phyloP scores from a whole-genome alignment of 495 filamentous ascomycete species.

The Hyphodiscus hymeniophilus region DNA sequence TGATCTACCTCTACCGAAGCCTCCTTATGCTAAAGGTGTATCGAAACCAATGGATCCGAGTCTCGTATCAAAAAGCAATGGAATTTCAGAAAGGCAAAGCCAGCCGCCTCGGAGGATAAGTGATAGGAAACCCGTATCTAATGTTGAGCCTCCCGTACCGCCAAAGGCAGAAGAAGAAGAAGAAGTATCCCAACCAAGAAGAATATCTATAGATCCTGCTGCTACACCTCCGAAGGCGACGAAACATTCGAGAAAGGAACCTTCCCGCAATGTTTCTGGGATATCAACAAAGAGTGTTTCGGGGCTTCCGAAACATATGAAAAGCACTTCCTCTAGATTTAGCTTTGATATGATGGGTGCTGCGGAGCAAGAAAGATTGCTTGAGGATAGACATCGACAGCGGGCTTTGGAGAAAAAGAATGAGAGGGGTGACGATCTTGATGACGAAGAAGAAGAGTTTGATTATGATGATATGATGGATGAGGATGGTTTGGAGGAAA shows the following conservation, averaged over 20 bases:
- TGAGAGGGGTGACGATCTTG: slow-evolving; percentile 36
- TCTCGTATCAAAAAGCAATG: slow-evolving; percentile 9
- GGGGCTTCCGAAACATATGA: slow-evolving; percentile 59
- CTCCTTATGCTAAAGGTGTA: slow-evolving; percentile 30
- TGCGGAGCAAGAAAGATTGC: slow-evolving; percentile 66
- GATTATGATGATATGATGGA: slow-evolving; percentile 66
- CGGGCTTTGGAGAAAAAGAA: slow-evolving; percentile 50
- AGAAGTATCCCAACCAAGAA: slow-evolving; percentile 25
- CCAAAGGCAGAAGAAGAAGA: slow-evolving; percentile 22
- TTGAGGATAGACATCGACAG: slow-evolving; percentile 80
- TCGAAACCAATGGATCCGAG: slow-evolving; percentile 31
- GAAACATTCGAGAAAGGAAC: slow-evolving; percentile 32
- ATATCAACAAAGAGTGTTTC: slow-evolving; percentile 37
- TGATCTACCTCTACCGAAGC: slow-evolving; percentile 32
- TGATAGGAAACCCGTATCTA: slow-evolving; percentile 8
- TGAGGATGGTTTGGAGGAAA: slow-evolving; percentile 64
- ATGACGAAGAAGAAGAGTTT: slow-evolving; percentile 56
- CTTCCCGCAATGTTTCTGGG: slow-evolving; percentile 31
- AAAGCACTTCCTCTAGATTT: slow-evolving; percentile 80
- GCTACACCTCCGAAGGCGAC: slow-evolving; percentile 24
- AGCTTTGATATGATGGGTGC: slow-evolving; percentile 91
- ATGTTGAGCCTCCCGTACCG: slow-evolving; percentile 12
- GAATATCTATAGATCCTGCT: slow-evolving; percentile 27
- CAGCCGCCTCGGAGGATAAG: slow-evolving; percentile 4
- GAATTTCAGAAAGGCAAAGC: slow-evolving; percentile 4